A percentile compares a stretch with the other conserved stretches of the same genome.
phyloP scores from a whole-genome alignment of 108 stramenopile genomes.

The Hondaea fermentalgiana region DNA sequence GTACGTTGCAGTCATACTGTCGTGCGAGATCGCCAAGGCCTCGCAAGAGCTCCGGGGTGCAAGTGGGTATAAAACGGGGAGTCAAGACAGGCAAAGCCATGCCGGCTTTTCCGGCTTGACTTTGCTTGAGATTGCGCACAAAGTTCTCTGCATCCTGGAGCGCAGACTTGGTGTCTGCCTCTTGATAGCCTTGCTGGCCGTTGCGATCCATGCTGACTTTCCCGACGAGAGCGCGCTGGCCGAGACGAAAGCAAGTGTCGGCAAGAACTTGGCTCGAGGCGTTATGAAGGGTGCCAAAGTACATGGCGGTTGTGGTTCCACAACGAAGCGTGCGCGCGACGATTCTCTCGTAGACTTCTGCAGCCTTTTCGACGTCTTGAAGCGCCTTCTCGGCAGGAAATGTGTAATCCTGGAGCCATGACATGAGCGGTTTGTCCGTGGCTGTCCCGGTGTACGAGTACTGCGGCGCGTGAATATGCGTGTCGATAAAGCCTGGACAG shows the following conservation, averaged over 20 bases:
- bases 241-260: conserved; percentile 40
- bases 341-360: conserved; percentile 38
- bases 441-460: conserved; percentile 62
- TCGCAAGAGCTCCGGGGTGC: conserved; percentile 52
- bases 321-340: conserved; percentile 42
- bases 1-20: conserved; percentile 43
- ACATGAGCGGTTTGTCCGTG: conserved; percentile 58
- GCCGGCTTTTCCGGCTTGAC: background rate
- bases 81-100: conserved; percentile 52
- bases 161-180: conserved; percentile 43
- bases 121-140: conserved; percentile 35
- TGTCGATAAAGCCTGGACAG: background rate
- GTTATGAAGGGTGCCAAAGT: conserved; percentile 57
- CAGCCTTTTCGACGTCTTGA: conserved; percentile 27
- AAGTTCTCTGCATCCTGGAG: conserved; percentile 44
- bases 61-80: conserved; percentile 63
- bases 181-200: conserved; percentile 44
- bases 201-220: conserved; percentile 73
- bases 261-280: conserved; percentile 51
- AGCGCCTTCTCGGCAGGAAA: conserved; percentile 56
- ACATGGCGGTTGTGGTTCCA: conserved; percentile 59
- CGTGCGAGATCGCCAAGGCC: conserved; percentile 45
- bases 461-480: conserved; percentile 57
- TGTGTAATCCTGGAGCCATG: conserved; percentile 63
- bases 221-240: conserved; percentile 65